Conservation (phyloP, 2,329 filamentous ascomycete species). For the Metarhizium sp. region DNA sequence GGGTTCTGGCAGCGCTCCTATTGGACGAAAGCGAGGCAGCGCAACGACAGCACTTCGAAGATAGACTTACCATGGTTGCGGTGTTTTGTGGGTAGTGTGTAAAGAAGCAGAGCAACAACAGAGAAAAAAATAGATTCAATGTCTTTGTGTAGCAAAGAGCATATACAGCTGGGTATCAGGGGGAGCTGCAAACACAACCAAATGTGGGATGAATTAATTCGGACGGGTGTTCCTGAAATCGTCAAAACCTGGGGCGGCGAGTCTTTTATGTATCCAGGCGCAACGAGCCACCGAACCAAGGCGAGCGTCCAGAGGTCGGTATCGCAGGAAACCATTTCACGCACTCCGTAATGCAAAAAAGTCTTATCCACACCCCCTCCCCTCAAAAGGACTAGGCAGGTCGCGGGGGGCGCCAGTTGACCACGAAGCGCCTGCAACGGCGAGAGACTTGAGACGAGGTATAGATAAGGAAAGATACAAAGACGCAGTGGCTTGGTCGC, state of each 20-base stretch:
- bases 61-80: constrained; percentile 14
- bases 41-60: background rate
- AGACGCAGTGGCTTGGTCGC: constrained; percentile 5
- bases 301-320: background rate
- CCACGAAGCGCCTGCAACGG: background rate
- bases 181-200: background rate
- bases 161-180: constrained; percentile 2
- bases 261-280: constrained; percentile 14
- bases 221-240: background rate
- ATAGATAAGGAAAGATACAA: constrained; percentile 5
- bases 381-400: background rate
- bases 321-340: background rate
- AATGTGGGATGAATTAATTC: background rate
- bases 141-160: background rate
- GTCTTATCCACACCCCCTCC: background rate
- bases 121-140: background rate
- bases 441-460: constrained; percentile 5
- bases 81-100: constrained; percentile 3
- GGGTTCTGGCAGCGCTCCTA: background rate
- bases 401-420: background rate
- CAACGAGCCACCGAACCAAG: background rate
- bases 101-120: background rate
- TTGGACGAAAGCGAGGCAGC: background rate
- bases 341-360: background rate
- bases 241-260: constrained; percentile 7